Percentiles rank a stretch among this genome's conserved stretches.
phyloP scores from a whole-genome alignment of 345 rosid genomes.

The Stellera chamaejasme region DNA sequence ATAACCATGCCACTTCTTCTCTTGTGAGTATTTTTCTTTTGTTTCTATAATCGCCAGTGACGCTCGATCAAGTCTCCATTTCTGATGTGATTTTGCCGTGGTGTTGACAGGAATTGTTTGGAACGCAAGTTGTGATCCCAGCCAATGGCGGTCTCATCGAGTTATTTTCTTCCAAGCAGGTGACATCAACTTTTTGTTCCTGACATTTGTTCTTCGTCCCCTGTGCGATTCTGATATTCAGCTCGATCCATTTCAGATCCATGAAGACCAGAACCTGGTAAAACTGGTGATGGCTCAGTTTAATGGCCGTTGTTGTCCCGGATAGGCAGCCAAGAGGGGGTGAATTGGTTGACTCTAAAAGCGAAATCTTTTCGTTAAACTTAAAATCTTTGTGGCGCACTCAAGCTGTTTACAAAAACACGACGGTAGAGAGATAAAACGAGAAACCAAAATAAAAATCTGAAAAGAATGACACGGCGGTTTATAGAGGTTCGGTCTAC shows the following conservation, averaged over 20 bases:
- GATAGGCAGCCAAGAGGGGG: too few species aligned
- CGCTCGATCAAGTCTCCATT: not conserved
- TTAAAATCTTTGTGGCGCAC: too few species aligned
- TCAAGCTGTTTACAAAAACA: too few species aligned
- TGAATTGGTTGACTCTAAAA: too few species aligned
- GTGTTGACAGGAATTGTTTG: slow-evolving; percentile 36
- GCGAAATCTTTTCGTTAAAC: too few species aligned
- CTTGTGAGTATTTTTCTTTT: slow-evolving; percentile 24
- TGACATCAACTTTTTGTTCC: slow-evolving; percentile 21
- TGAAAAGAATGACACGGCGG: too few species aligned
- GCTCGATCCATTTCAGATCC: slow-evolving; percentile 34
- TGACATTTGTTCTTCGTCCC: not conserved
- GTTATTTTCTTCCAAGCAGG: slow-evolving; percentile 57
- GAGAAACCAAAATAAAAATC: too few species aligned
- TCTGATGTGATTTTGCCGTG: not conserved
- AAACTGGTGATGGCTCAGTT: slow-evolving; percentile 40
- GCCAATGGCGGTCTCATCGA: slow-evolving; percentile 71
- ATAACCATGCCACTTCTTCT: slow-evolving; percentile 15
- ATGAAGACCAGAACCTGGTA: slow-evolving; percentile 45
- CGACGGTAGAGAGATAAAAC: too few species aligned
- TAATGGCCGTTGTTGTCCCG: too few species aligned
- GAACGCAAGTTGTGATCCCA: slow-evolving; percentile 66
- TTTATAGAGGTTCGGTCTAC: too few species aligned
- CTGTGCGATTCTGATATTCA: not conserved
- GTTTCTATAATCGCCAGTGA: not conserved